phyloP scores from a whole-genome alignment of 139 green algal genomes.

The Haematococcus sp. region DNA sequence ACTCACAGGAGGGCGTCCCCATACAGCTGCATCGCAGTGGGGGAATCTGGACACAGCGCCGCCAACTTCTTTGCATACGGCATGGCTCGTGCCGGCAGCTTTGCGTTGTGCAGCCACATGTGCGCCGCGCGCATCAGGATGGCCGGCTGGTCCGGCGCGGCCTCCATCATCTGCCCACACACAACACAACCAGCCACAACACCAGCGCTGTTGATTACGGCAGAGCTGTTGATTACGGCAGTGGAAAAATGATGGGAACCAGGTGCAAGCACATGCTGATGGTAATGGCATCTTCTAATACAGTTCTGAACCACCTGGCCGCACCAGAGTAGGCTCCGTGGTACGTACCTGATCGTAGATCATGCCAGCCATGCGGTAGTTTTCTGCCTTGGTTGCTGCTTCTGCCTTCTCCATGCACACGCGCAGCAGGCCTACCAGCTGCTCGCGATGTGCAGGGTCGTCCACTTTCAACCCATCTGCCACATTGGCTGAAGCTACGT shows the following conservation, averaged over 20 bases:
- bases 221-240: not conserved
- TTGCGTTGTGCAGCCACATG: not conserved
- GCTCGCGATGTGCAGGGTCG: too few relatives aligned
- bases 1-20: constrained; percentile 11
- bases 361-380: too few relatives aligned
- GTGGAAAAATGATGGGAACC: not conserved
- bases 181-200: not conserved
- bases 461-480: too few relatives aligned
- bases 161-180: not conserved
- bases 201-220: not conserved
- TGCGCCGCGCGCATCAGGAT: not conserved
- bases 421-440: too few relatives aligned
- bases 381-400: too few relatives aligned
- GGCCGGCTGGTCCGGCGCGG: not conserved
- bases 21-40: not conserved
- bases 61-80: constrained; percentile 1
- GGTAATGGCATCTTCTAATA: too few relatives aligned
- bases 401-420: too few relatives aligned
- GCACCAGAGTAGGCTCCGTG: too few relatives aligned
- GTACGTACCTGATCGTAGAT: too few relatives aligned
- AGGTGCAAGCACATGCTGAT: not conserved
- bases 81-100: constrained; percentile 1
- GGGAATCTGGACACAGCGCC: not conserved
- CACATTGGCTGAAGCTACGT: too few relatives aligned
- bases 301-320: too few relatives aligned